Percentiles rank a stretch among this genome's conserved stretches.
Conservation (phyloP, 768 basidiomycete species). For the Tricholoma terreum region DNA sequence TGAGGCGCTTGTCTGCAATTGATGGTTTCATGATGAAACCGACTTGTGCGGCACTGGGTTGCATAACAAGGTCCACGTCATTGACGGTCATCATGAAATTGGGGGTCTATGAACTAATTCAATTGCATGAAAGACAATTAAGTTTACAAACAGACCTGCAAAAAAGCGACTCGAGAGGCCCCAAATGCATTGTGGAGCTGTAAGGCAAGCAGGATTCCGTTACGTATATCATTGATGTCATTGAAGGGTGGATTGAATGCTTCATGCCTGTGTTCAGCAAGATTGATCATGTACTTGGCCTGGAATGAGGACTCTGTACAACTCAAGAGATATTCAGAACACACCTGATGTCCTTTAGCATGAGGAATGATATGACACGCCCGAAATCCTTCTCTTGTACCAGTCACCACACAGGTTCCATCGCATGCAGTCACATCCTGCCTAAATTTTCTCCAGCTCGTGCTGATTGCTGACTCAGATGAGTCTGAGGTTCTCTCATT, state of each 20-base stretch:
- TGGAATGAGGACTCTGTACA: not conserved
- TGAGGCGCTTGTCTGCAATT: not conserved
- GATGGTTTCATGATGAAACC: constrained; percentile 6
- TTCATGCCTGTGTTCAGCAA: constrained; percentile 15
- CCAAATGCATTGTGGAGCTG: constrained; percentile 11
- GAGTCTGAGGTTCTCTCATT: constrained; percentile 9
- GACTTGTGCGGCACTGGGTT: constrained; percentile 5
- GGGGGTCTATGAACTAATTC: constrained; percentile 15
- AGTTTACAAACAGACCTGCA: constrained; percentile 19
- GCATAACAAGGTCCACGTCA: constrained; percentile 16
- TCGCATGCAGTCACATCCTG: not conserved
- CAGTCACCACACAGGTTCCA: constrained; percentile 2
- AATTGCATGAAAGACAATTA: constrained; percentile 8
- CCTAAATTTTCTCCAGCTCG: not conserved
- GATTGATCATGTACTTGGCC: constrained; percentile 14
- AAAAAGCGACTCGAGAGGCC: constrained; percentile 16
- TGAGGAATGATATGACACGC: constrained; percentile 1
- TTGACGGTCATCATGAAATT: constrained; percentile 17
- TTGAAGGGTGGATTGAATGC: constrained; percentile 17
- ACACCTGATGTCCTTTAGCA: constrained; percentile 1
- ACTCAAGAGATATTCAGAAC: not conserved
- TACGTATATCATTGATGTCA: constrained; percentile 17
- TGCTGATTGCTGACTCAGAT: constrained; percentile 10
- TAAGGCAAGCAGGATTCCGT: constrained; percentile 10
- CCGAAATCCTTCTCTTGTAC: not conserved